Conservation (phyloP, 805 yeast genomes). For the Nakazawaea peltata region DNA sequence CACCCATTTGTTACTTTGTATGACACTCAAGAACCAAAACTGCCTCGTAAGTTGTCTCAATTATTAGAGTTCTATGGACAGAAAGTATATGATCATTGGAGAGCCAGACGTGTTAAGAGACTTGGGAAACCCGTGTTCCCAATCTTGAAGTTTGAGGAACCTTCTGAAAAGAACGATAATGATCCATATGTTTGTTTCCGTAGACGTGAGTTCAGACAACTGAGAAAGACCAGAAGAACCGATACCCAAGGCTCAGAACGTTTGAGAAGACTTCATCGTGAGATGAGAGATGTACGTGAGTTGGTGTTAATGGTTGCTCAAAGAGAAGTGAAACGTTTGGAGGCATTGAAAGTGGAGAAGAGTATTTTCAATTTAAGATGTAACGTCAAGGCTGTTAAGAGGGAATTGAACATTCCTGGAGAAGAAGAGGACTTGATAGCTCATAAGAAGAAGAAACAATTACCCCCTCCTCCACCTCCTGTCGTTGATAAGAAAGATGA, state of each 20-base stretch:
- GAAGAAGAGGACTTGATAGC: conserved; percentile 79
- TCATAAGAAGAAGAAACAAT: conserved; percentile 59
- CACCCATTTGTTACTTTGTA: conserved; percentile 53
- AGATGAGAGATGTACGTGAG: conserved; percentile 67
- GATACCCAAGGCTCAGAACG: conserved; percentile 87
- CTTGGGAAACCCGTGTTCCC: conserved; percentile 71
- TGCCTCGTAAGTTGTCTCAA: conserved; percentile 35
- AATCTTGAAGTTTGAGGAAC: conserved; percentile 74
- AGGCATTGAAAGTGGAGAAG: conserved; percentile 52
- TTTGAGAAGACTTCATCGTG: conserved; percentile 62
- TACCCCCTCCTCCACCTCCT: conserved; percentile 14
- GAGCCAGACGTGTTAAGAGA: conserved; percentile 56
- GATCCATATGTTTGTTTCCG: conserved; percentile 96
- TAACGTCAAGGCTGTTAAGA: conserved; percentile 63
- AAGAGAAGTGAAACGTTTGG: conserved; percentile 61
- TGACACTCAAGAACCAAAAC: conserved; percentile 34
- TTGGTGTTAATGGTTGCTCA: conserved; percentile 63
- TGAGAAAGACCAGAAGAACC: conserved; percentile 91
- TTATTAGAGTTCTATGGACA: conserved; percentile 56
- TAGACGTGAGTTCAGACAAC: conserved; percentile 90
- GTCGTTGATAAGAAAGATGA: conserved; percentile 13
- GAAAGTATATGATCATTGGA: conserved; percentile 76
- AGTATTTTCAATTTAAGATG: conserved; percentile 68
- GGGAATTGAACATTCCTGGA: conserved; percentile 68
- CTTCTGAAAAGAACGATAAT: conserved; percentile 79